Evolutionary conservation across 805 yeast genomes (phyloP).

Genomic region (Metschnikowia cubensis): DNA sequence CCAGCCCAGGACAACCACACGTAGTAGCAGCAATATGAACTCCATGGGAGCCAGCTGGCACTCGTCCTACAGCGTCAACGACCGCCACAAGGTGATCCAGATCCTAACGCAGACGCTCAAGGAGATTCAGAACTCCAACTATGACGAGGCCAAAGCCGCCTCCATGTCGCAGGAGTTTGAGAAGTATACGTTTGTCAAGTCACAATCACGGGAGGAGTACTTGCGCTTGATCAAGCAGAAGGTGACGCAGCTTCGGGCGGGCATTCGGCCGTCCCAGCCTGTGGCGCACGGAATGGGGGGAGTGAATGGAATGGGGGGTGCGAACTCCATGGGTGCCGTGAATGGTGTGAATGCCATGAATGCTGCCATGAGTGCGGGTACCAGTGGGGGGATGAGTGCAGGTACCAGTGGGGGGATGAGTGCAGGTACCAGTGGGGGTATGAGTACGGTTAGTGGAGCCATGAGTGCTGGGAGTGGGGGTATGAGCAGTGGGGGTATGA

Average conservation of each 20-base stretch:
- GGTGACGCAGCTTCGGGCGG: constrained; percentile 29
- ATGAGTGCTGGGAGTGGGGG: too few species aligned
- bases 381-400: too few species aligned
- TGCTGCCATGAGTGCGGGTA: too few species aligned
- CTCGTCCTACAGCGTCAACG: constrained; percentile 21
- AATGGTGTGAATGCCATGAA: too few species aligned
- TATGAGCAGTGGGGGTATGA: too few species aligned
- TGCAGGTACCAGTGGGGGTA: too few species aligned
- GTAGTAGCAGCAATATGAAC: constrained; percentile 11
- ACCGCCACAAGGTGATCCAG: constrained; percentile 40
- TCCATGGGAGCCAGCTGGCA: constrained; percentile 26
- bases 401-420: too few species aligned
- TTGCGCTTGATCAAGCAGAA: constrained; percentile 39
- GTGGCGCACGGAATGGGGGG: too few species aligned
- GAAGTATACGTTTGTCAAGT: constrained; percentile 55
- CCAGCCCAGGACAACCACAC: constrained; percentile 7
- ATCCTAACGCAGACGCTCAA: constrained; percentile 34
- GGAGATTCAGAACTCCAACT: constrained; percentile 33
- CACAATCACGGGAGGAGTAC: constrained; percentile 57
- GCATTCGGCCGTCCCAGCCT: constrained; percentile 7
- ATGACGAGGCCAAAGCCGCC: constrained; percentile 34
- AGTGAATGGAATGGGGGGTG: too few species aligned
- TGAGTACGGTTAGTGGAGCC: too few species aligned
- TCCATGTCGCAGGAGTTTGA: constrained; percentile 68
- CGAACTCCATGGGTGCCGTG: too few species aligned